Evolutionary conservation across 2,329 filamentous ascomycete genomes (phyloP).

Genomic region (Zarea fungicola): DNA sequence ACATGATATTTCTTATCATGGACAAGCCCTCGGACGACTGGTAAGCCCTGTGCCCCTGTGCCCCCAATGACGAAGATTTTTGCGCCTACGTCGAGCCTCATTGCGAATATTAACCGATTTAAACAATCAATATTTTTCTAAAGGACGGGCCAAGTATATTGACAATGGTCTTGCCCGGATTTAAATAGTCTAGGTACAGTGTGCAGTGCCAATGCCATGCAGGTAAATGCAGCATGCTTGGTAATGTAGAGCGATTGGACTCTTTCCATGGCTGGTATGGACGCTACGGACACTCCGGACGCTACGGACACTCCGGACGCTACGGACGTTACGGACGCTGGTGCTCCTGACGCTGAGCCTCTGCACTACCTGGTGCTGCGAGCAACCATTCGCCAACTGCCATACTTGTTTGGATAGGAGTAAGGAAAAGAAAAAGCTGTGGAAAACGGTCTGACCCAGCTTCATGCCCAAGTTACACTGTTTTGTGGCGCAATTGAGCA

Average conservation of each 20-base stretch:
- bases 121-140: background rate
- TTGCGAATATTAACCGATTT: background rate
- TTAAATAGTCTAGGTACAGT: background rate
- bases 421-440: no score
- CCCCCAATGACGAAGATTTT: slow-evolving; percentile 38
- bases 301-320: background rate
- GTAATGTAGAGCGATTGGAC: background rate
- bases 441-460: no score
- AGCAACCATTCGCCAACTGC: no score
- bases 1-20: slow-evolving; percentile 37
- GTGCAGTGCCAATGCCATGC: background rate
- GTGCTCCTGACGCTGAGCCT: no score
- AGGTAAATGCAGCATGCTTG: background rate
- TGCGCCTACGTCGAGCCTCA: background rate
- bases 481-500: no score
- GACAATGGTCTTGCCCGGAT: background rate
- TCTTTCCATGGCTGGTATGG: background rate
- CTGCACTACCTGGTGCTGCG: no score
- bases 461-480: no score
- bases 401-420: no score
- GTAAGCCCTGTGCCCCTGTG: slow-evolving; percentile 46
- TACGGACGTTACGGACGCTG: background rate
- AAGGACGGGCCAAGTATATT: background rate
- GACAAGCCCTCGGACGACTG: slow-evolving; percentile 38
- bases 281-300: background rate